These are phyloP conservation scores for Huntiella moniliformis DNA, from an alignment of 2,329 filamentous ascomycete genomes.

Conservation along the genomic window DNA sequence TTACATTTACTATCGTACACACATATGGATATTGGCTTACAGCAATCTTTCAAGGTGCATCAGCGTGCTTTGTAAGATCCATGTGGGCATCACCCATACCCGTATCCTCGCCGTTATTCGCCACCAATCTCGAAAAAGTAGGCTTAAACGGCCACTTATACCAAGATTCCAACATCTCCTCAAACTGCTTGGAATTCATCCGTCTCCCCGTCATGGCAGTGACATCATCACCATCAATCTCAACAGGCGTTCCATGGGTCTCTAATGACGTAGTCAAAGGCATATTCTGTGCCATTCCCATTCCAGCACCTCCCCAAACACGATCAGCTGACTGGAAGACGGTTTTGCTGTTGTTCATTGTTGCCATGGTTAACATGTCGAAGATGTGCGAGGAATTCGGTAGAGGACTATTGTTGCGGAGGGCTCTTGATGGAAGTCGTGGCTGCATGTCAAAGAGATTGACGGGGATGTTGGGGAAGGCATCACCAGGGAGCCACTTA, in stretches of 20 bases:
- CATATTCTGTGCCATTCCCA: slow-evolving; percentile 31
- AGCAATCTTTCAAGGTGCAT: neutral
- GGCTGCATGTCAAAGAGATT: slow-evolving; percentile 51
- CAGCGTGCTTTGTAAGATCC: neutral
- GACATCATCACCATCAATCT: slow-evolving; percentile 17
- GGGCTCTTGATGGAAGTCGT: slow-evolving; percentile 27
- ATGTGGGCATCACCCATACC: neutral
- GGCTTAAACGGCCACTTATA: slow-evolving; percentile 48
- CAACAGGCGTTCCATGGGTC: slow-evolving; percentile 26
- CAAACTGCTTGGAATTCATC: slow-evolving; percentile 35
- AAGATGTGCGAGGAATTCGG: slow-evolving; percentile 26
- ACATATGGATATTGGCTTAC: neutral
- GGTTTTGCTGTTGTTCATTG: slow-evolving; percentile 20
- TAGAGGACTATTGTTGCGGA: slow-evolving; percentile 29
- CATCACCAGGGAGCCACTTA: slow-evolving; percentile 35
- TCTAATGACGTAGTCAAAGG: slow-evolving; percentile 28
- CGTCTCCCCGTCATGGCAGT: slow-evolving; percentile 27
- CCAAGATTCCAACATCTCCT: slow-evolving; percentile 40
- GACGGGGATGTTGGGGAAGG: slow-evolving; percentile 41
- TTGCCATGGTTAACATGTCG: slow-evolving; percentile 22
- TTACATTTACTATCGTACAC: neutral
- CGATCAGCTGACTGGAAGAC: slow-evolving; percentile 28
- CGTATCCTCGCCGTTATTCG: slow-evolving; percentile 19
- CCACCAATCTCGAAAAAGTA: slow-evolving; percentile 28
- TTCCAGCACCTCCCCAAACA: slow-evolving; percentile 40